A percentile compares a stretch with the other conserved stretches of the same genome.
Evolutionary conservation across 202 grass and related monocot genomes (phyloP).

Genomic region (Tripidium arundinaceum): DNA sequence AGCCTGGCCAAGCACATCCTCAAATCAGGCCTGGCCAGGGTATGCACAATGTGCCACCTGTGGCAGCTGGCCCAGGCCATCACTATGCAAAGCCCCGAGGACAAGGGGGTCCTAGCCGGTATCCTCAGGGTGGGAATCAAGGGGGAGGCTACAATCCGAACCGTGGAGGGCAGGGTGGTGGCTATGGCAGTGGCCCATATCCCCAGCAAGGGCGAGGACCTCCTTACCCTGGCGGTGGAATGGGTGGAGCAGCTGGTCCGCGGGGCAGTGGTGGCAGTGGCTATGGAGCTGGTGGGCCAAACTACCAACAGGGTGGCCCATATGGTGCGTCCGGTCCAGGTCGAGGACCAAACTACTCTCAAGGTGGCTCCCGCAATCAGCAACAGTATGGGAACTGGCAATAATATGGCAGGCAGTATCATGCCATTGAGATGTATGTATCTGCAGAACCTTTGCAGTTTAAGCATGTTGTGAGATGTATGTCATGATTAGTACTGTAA

Average conservation of each 20-base stretch:
- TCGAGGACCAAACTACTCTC: constrained; percentile 50
- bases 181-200: constrained; percentile 56
- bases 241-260: constrained; percentile 47
- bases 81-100: constrained; percentile 79
- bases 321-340: constrained; percentile 58
- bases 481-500: background rate
- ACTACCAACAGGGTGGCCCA: constrained; percentile 60
- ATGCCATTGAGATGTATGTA: background rate
- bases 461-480: background rate
- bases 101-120: constrained; percentile 65
- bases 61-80: constrained; percentile 61
- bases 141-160: constrained; percentile 59
- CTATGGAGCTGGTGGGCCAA: constrained; percentile 53
- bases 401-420: constrained; percentile 21
- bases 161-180: constrained; percentile 60
- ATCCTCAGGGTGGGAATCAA: constrained; percentile 65
- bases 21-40: constrained; percentile 51
- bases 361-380: constrained; percentile 60
- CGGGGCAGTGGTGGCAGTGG: constrained; percentile 38
- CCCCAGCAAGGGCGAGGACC: constrained; percentile 62
- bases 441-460: background rate
- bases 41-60: constrained; percentile 60
- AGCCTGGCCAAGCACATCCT: constrained; percentile 60
- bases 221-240: constrained; percentile 47
- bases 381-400: constrained; percentile 76